A percentile compares a stretch with the other conserved stretches of the same genome.
phyloP scores from a whole-genome alignment of 1,284 basidiomycete genomes.

The Sanghuangporus baumii region DNA sequence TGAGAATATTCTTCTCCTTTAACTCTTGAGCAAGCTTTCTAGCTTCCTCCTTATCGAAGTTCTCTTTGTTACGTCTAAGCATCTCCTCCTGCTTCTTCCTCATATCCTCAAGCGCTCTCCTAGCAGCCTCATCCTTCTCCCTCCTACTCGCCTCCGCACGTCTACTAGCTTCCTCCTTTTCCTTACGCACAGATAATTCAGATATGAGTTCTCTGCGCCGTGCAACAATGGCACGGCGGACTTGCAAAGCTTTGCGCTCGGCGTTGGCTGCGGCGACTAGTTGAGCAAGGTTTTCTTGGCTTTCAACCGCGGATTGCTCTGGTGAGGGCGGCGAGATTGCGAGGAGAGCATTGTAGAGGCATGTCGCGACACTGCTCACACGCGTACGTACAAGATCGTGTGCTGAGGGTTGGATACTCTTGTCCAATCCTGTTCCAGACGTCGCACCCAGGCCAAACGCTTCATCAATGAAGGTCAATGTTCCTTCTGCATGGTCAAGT shows the following conservation, averaged over 20 bases:
- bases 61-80: slow-evolving; percentile 79
- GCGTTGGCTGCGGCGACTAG: slow-evolving; percentile 57
- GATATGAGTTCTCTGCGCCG: slow-evolving; percentile 84
- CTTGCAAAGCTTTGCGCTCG: slow-evolving; percentile 72
- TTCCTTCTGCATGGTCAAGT: slow-evolving; percentile 86
- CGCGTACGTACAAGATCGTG: slow-evolving; percentile 71
- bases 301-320: slow-evolving; percentile 42
- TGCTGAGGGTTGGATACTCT: slow-evolving; percentile 61
- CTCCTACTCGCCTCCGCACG: slow-evolving; percentile 68
- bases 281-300: slow-evolving; percentile 45
- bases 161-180: slow-evolving; percentile 84
- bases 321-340: slow-evolving; percentile 38
- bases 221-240: slow-evolving; percentile 80
- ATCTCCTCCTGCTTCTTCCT: slow-evolving; percentile 74
- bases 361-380: slow-evolving; percentile 68
- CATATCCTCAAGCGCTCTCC: slow-evolving; percentile 63
- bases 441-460: slow-evolving; percentile 37
- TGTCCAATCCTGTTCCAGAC: slow-evolving; percentile 27
- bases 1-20: slow-evolving; percentile 81
- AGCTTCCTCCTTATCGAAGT: slow-evolving; percentile 79
- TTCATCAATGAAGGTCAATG: slow-evolving; percentile 84
- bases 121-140: slow-evolving; percentile 73
- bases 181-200: slow-evolving; percentile 81
- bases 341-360: slow-evolving; percentile 66
- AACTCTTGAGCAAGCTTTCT: slow-evolving; percentile 86